These are phyloP conservation scores for Cruciata laevipes DNA, from an alignment of 257 asterid genomes.

Conservation along the genomic window DNA sequence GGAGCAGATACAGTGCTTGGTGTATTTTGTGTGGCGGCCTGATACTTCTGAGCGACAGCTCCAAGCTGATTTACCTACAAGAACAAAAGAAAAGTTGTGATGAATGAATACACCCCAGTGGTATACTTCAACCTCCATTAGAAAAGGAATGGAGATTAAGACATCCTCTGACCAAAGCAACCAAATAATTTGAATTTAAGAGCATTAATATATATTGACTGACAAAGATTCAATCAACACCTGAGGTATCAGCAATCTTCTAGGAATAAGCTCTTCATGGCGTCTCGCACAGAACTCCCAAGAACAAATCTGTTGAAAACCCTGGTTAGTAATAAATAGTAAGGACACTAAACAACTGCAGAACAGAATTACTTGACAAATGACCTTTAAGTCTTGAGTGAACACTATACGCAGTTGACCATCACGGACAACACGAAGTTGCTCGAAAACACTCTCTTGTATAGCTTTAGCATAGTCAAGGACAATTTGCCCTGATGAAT, in stretches of 20 bases:
- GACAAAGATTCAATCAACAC: conserved; percentile 23
- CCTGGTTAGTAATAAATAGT: conserved; percentile 15
- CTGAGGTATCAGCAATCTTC: conserved; percentile 88
- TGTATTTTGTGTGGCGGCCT: conserved; percentile 74
- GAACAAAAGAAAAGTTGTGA: conserved; percentile 4
- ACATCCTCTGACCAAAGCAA: background rate
- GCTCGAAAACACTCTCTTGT: conserved; percentile 95
- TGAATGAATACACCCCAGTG: background rate
- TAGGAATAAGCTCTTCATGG: conserved; percentile 93
- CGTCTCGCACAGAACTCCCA: conserved; percentile 99
- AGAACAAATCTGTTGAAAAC: conserved; percentile 64
- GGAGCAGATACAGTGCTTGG: conserved; percentile 57
- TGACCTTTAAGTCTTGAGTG: conserved; percentile 89
- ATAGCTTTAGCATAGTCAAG: conserved; percentile 92
- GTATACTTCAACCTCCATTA: background rate
- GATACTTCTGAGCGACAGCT: conserved; percentile 93
- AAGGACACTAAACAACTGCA: background rate
- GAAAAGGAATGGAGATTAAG: background rate
- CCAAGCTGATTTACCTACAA: conserved; percentile 92
- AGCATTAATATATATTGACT: background rate
- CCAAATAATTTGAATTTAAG: background rate
- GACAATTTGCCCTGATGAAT: conserved; percentile 88
- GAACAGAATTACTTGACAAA: conserved; percentile 5
- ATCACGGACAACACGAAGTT: conserved; percentile 94
- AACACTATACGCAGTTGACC: conserved; percentile 96